phyloP scores from a whole-genome alignment of 2,329 filamentous ascomycete species.

The Xenosphaeropsis pyriputrescens region DNA sequence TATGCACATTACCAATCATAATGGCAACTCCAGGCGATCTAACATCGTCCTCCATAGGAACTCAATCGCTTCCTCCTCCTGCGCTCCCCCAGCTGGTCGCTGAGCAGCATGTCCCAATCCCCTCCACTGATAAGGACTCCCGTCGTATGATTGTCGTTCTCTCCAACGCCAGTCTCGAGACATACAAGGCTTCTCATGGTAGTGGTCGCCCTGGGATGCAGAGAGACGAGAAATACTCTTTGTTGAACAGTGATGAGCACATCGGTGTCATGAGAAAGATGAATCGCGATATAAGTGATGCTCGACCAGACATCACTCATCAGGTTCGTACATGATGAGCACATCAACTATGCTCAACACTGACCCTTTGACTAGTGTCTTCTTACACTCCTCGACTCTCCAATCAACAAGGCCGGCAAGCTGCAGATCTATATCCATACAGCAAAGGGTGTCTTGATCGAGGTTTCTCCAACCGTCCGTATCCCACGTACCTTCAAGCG shows the following conservation, averaged over 20 bases:
- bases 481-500: slow-evolving; percentile 98
- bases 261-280: slow-evolving; percentile 99
- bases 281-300: slow-evolving; percentile 97
- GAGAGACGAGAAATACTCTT: slow-evolving; percentile 81
- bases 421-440: slow-evolving; percentile 99
- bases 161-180: slow-evolving; percentile 94
- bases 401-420: slow-evolving; percentile 95
- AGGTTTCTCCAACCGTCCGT: slow-evolving; percentile 94
- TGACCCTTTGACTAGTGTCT: slow-evolving; percentile 52
- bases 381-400: slow-evolving; percentile 90
- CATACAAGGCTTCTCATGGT: slow-evolving; percentile 79
- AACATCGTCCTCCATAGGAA: slow-evolving; percentile 36
- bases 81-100: slow-evolving; percentile 83
- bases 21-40: too few relatives aligned
- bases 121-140: slow-evolving; percentile 76
- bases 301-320: slow-evolving; percentile 93
- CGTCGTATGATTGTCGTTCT: slow-evolving; percentile 89
- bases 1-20: too few relatives aligned
- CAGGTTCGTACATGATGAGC: slow-evolving; percentile 49
- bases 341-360: too few relatives aligned
- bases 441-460: slow-evolving; percentile 90
- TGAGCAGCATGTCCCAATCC: slow-evolving; percentile 78
- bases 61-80: slow-evolving; percentile 88
- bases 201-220: slow-evolving; percentile 47
- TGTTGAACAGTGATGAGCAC: slow-evolving; percentile 97